Base-by-base conservation (phyloP, 495 filamentous ascomycete species). In the Bacidia gigantensis region DNA sequence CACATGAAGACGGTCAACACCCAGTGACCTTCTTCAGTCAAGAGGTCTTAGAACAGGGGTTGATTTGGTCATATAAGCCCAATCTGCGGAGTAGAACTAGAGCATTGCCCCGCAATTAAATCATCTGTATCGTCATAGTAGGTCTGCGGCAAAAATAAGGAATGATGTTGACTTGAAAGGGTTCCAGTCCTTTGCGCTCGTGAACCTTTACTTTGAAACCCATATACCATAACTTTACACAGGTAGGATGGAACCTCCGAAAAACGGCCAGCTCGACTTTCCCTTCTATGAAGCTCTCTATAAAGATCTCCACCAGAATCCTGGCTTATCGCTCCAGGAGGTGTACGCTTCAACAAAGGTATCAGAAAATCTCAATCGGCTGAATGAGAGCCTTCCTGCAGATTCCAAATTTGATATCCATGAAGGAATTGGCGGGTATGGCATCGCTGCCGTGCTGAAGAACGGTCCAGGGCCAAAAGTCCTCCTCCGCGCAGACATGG, bases 321-420 rank as follows among this genome's bases (percentile, higher is more conserved):
- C 77, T 2, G 77, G 79, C 49, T 74, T 81, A 32, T 81, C 77
- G 0, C 62, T 58, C 3, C 74, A 73, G 59, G 77, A 81, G 56
- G 56, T 64, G 26, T 51, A 60, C 23, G 80, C 77, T 0, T 68
- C 77, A 0, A 54, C 65, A 48, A 67, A 51, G n/a, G 58, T 72
- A 24, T 64, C 68, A 0, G 53, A 57, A 1, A 67, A 72, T 50
- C 59, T 59, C 12, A 11, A 50, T 32, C 47, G 41, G 26, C 41
- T 64, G 21, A 29, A 59, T 5, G 51, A 64, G 0, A 5, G 14
- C 17, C 41, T 44, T 22, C 42, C 53, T 18, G 72, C 59, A 74
- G 14, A 54, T 72, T 9, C 67, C 66, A 54, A 67, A 63, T 18
- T 57, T 68, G 18, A 3, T 26, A 50, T 50, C 17, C 47, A 50